Evolutionary conservation across 2,329 filamentous ascomycete genomes (phyloP), one percentile per base, ranked within the genome.

Genomic region (Cladosporium sp.): DNA sequence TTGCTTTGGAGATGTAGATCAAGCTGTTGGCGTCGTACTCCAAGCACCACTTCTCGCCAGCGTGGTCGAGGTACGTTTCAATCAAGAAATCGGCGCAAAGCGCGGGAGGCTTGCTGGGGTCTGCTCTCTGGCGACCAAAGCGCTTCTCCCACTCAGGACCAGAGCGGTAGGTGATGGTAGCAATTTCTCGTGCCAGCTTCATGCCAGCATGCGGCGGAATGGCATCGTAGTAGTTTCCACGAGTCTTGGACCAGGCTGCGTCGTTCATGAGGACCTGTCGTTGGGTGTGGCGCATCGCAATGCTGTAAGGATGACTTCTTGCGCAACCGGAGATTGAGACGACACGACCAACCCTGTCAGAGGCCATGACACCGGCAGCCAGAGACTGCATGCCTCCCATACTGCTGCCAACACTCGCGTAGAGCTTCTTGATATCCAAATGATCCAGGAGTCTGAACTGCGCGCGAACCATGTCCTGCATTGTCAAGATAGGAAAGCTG

Each of bases 331-430:
- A 94, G 63, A 97, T 93, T 62, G 84, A 92, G 32, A 90, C 88
- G 55, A 98, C 80, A 57, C 85, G 84, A 33, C 83, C 83, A 2
- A 98, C 86, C 29, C 92, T 80, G 33, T 87, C 80, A 0, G 90
- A 87, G 66, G 92, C 95, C 25, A 95, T 72, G 1, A 87, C 82
- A 3, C 88, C 93, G 0, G 89, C 87, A 7, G 91, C 91, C 4
- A 98, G 78, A 59, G 88, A 93, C 67, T 95, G 92, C 93, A 98
- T 98, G 49, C 93, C 93, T 47, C 93, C 93, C 93, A 98, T 98
- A 68, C 89, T 95, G 5, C 88, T 89, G 12, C 93, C 93, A 16
- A 98, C 92, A 52, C 88, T 95, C 15, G 93, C 93, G 67, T 95
- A 88, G 8, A 98, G 77, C 62, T 82, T 87, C 19, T 80, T 65